phyloP scores from a whole-genome alignment of 345 rosid genomes.

The Anastatica hierochuntica region DNA sequence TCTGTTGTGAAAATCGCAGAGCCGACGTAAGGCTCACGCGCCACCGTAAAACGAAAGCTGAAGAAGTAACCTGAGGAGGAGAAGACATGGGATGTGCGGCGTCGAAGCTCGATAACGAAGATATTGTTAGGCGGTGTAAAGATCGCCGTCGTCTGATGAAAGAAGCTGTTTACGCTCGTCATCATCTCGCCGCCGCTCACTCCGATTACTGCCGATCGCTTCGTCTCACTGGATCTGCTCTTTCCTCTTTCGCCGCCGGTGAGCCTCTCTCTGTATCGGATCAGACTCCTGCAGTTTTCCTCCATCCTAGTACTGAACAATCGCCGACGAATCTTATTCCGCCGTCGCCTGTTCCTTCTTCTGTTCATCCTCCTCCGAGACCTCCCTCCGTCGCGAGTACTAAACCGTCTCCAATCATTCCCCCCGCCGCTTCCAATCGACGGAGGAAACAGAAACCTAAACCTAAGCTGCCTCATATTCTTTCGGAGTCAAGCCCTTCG shows the following conservation, averaged over 20 bases:
- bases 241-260: slow-evolving; percentile 65
- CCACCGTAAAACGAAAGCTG: not conserved
- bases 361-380: slow-evolving; percentile 32
- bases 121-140: slow-evolving; percentile 81
- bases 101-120: slow-evolving; percentile 91
- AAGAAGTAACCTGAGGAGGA: no score
- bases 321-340: slow-evolving; percentile 15
- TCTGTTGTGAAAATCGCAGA: not conserved
- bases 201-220: slow-evolving; percentile 90
- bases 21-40: slow-evolving; percentile 4
- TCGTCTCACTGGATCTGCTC: slow-evolving; percentile 81
- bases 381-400: slow-evolving; percentile 46
- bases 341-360: slow-evolving; percentile 38
- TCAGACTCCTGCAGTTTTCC: slow-evolving; percentile 76
- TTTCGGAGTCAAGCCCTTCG: slow-evolving; percentile 70
- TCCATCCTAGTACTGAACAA: slow-evolving; percentile 30
- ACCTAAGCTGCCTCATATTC: slow-evolving; percentile 77
- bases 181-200: slow-evolving; percentile 82
- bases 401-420: slow-evolving; percentile 46
- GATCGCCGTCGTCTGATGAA: slow-evolving; percentile 95
- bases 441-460: slow-evolving; percentile 28
- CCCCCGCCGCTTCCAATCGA: slow-evolving; percentile 33
- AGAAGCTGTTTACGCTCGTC: slow-evolving; percentile 77
- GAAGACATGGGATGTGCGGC: slow-evolving; percentile 96
- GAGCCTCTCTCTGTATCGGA: slow-evolving; percentile 73